These are phyloP conservation scores for Xanthoconium purpureum DNA, from an alignment of 768 basidiomycete genomes.

Conservation along the genomic window DNA sequence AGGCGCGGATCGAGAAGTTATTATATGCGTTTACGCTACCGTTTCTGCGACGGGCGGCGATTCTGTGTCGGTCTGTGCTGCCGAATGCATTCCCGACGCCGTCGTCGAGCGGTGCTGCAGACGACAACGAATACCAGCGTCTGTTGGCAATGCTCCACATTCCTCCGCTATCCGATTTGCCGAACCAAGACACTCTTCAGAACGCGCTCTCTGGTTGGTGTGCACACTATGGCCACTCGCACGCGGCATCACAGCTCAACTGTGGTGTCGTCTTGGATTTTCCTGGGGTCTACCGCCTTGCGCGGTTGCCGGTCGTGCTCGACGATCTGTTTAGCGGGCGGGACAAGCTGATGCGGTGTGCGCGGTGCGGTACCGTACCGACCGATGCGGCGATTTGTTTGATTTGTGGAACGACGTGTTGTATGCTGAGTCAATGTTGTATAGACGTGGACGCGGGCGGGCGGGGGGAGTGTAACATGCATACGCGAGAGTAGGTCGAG, in stretches of 20 bases:
- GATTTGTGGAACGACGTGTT: conserved; percentile 83
- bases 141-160: conserved; percentile 74
- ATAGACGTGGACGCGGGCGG: conserved; percentile 52
- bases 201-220: conserved; percentile 90
- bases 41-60: conserved; percentile 84
- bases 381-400: conserved; percentile 88
- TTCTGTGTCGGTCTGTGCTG: conserved; percentile 75
- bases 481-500: conserved; percentile 76
- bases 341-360: conserved; percentile 71
- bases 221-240: conserved; percentile 80
- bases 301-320: conserved; percentile 74
- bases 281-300: conserved; percentile 78
- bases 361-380: conserved; percentile 74
- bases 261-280: conserved; percentile 81
- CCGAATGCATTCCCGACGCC: conserved; percentile 58
- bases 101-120: conserved; percentile 33
- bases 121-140: conserved; percentile 72
- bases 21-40: conserved; percentile 87
- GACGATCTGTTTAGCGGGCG: conserved; percentile 80
- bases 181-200: conserved; percentile 82
- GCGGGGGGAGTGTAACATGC: conserved; percentile 93
- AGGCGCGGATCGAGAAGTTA: conserved; percentile 79
- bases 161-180: conserved; percentile 74
- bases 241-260: conserved; percentile 73
- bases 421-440: conserved; percentile 93